phyloP scores from a whole-genome alignment of 495 filamentous ascomycete species.

The Penicillium waksmanii region DNA sequence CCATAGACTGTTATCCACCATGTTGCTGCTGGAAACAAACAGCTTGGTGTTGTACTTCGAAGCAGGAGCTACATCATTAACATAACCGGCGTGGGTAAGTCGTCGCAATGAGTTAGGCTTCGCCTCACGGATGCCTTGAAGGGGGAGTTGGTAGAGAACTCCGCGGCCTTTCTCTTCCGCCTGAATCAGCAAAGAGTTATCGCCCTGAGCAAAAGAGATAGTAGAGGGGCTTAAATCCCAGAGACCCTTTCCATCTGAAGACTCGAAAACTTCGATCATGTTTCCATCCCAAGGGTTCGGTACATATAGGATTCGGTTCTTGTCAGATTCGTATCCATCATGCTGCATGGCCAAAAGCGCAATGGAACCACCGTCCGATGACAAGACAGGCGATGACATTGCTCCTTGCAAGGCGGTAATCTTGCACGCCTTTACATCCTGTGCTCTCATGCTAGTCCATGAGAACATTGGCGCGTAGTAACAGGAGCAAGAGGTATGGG shows the following conservation, averaged over 20 bases:
- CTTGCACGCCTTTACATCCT: constrained; percentile 42
- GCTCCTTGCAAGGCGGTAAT: constrained; percentile 65
- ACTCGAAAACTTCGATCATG: constrained; percentile 64
- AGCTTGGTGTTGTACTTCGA: constrained; percentile 52
- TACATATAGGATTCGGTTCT: constrained; percentile 75
- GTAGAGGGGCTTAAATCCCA: constrained; percentile 72
- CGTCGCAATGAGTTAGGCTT: constrained; percentile 55
- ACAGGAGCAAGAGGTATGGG: constrained; percentile 74
- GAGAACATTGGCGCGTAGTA: constrained; percentile 66
- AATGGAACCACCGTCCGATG: constrained; percentile 69
- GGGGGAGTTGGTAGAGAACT: constrained; percentile 64
- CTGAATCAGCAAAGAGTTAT: constrained; percentile 63
- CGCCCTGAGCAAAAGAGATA: constrained; percentile 68
- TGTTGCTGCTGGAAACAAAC: constrained; percentile 65
- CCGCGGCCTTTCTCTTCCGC: constrained; percentile 68
- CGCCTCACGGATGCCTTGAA: constrained; percentile 54
- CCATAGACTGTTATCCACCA: constrained; percentile 72
- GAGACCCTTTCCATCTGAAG: constrained; percentile 60
- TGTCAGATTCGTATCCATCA: constrained; percentile 89
- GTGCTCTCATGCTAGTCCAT: constrained; percentile 55
- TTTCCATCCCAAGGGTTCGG: constrained; percentile 59
- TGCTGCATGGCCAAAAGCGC: constrained; percentile 82
- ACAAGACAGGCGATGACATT: constrained; percentile 73
- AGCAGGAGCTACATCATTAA: constrained; percentile 60
- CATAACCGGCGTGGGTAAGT: constrained; percentile 63